These are phyloP conservation scores for Alternaria rosae DNA, from an alignment of 2,329 filamentous ascomycete species.

Conservation along the genomic window DNA sequence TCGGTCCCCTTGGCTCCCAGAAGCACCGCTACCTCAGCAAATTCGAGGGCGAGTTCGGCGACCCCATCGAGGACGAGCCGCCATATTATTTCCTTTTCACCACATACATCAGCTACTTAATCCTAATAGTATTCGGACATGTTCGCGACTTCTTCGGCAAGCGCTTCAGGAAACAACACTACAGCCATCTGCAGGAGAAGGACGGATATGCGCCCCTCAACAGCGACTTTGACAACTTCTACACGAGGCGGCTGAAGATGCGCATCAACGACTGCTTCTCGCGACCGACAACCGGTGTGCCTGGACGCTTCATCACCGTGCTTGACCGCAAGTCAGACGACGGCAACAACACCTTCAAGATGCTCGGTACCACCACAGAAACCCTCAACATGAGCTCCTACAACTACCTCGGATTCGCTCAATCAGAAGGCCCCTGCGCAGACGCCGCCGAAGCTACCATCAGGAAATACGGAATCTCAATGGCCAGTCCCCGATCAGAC, in stretches of 20 bases:
- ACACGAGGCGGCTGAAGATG: conserved; percentile 89
- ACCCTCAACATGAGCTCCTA: conserved; percentile 99
- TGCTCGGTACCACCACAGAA: conserved; percentile 89
- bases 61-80: conserved; percentile 91
- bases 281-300: conserved; percentile 89
- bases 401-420: conserved; percentile 98
- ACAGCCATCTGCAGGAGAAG: conserved; percentile 79
- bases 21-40: conserved; percentile 89
- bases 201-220: conserved; percentile 96
- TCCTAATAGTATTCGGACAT: conserved; percentile 94
- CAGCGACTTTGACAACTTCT: conserved; percentile 99
- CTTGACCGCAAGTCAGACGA: conserved; percentile 90
- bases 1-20: conserved; percentile 81
- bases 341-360: conserved; percentile 88
- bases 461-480: conserved; percentile 83
- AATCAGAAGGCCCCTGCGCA: conserved; percentile 95
- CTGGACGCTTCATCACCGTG: conserved; percentile 90
- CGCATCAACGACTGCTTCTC: conserved; percentile 97
- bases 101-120: conserved; percentile 97
- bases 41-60: conserved; percentile 81
- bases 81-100: conserved; percentile 97
- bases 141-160: conserved; percentile 98
- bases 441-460: conserved; percentile 88
- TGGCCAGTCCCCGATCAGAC: conserved; percentile 82
- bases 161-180: conserved; percentile 86